These are phyloP conservation scores for Schoenoplectus triqueter DNA, from an alignment of 202 grass and related monocot species.

Conservation along the genomic window DNA sequence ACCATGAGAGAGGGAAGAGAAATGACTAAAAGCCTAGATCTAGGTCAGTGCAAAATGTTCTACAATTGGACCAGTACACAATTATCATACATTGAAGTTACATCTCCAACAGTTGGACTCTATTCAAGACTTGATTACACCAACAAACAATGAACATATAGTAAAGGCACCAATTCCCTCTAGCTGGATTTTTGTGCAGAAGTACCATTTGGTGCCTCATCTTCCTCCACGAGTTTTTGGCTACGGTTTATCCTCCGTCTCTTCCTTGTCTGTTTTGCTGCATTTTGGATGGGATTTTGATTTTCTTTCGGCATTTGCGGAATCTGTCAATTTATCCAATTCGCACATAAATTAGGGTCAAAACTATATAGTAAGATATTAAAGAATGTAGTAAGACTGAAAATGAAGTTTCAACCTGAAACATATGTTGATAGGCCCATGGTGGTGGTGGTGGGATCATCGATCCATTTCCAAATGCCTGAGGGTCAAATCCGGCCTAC, in stretches of 20 bases:
- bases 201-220: constrained; percentile 57
- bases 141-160: constrained; percentile 11
- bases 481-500: constrained; percentile 80
- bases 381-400: constrained; percentile 29
- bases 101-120: background rate
- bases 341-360: constrained; percentile 11
- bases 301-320: constrained; percentile 65
- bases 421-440: constrained; percentile 84
- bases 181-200: constrained; percentile 55
- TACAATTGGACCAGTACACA: background rate
- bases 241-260: constrained; percentile 62
- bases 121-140: background rate
- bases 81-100: constrained; percentile 25
- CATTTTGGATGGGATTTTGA: constrained; percentile 40
- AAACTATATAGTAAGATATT: constrained; percentile 29
- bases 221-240: constrained; percentile 56
- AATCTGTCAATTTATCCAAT: constrained; percentile 45
- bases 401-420: constrained; percentile 64
- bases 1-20: constrained; percentile 16
- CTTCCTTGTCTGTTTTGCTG: constrained; percentile 56
- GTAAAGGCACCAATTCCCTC: constrained; percentile 39
- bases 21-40: constrained; percentile 3
- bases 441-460: constrained; percentile 57
- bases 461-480: constrained; percentile 86
- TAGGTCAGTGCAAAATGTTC: constrained; percentile 14